Base-by-base conservation (phyloP, 805 yeast species). In the Sugiyamaella americana region DNA sequence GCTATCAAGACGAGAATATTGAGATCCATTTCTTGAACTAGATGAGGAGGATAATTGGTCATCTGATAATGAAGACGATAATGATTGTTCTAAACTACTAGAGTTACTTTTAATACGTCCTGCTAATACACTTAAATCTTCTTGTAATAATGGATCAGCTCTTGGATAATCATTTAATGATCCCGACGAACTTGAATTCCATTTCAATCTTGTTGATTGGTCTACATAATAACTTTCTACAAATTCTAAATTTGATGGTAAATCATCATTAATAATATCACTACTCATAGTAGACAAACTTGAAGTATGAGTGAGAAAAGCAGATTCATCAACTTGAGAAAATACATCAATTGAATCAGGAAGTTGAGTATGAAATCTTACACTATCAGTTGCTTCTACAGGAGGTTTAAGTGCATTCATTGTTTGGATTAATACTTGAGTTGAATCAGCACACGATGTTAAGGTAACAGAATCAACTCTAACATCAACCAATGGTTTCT, bases 381-480 rank as follows among this genome's bases (percentile, higher is more conserved):
- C 76, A 2, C 77, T 78, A 50, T 79, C 80, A 0, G 72, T 69
- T 35, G 48, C 48, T 50, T 83, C 79, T 1, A 85, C 63, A 0
- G 89, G 88, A 11, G 77, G 78, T 55, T 84, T 85, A 55, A 89
- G 67, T 57, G 87, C 95, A 49, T 77, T 80, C 6, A 82, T 52
- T 5, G 85, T 57, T 51, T 84, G 94, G 1, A 79, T 51, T 37
- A 89, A 62, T 10, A 91, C 77, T 56, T 86, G 83, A 0, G 80
- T 73, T 0, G 96, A 87, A 60, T 89, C 98, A 1, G 96, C 91
- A 67, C 96, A 88, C 46, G 57, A 45, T 17, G 53, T 52, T 38
- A 58, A 26, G 10, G 50, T 42, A n/a, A 41, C 49, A 11, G 63
- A 17, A 62, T 46, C 13, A 72, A 74, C 16, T 67, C 51, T 37